Evolutionary conservation across 75 land plant species (phyloP).

Genomic region (Gnetum montanum): DNA sequence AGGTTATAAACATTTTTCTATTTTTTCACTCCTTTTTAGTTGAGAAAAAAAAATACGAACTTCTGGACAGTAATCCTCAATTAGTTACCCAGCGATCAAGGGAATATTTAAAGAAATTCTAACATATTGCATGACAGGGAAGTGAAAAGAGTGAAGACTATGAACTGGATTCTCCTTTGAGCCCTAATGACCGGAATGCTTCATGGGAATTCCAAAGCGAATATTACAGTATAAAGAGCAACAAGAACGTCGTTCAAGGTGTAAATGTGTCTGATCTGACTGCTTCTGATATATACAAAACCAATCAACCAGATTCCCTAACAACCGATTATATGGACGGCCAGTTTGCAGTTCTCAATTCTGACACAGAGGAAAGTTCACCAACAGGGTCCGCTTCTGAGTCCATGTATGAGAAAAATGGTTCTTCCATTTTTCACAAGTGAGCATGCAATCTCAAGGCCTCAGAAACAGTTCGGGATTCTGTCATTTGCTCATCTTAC

Average conservation of each 20-base stretch:
- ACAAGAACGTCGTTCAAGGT: neutral
- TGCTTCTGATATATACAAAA: constrained; percentile 4
- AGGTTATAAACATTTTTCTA: constrained; percentile 1
- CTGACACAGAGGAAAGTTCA: constrained; percentile 8
- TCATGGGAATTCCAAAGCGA: constrained; percentile 4
- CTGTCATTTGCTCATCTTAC: no score
- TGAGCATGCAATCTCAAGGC: no score
- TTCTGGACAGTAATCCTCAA: no score
- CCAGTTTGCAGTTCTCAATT: neutral
- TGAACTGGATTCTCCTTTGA: constrained; percentile 6
- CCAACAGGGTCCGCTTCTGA: constrained; percentile 10
- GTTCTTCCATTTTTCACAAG: no score
- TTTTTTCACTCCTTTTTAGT: neutral
- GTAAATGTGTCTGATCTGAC: neutral
- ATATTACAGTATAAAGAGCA: neutral
- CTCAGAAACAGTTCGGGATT: no score
- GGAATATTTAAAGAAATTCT: neutral
- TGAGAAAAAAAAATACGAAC: neutral
- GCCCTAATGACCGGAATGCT: constrained; percentile 1
- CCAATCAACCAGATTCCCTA: neutral
- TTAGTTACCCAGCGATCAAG: neutral
- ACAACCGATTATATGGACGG: constrained; percentile 5
- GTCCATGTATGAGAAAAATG: no score
- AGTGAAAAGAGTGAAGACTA: constrained; percentile 1
- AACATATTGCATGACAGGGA: neutral